Evolutionary conservation across 2,329 filamentous ascomycete genomes (phyloP), one percentile per base, ranked within the genome.

Genomic region (Hymenoscyphus albidus): DNA sequence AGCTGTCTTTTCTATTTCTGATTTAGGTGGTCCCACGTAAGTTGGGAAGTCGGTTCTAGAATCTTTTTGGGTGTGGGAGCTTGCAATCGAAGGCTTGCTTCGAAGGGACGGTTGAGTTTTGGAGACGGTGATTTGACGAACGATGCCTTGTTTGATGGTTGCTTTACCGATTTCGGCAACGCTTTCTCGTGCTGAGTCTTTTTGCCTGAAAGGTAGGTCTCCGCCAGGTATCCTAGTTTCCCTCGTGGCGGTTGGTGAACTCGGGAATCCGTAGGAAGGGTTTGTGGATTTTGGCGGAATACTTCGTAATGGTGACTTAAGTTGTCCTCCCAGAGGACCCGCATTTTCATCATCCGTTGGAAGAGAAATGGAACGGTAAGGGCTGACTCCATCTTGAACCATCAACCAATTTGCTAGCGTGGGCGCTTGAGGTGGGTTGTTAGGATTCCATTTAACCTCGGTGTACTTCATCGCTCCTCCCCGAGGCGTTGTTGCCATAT

Each of bases 391-490:
- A 40, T 71, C 68, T 65, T 73, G 72, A 4, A 69, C 62, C 51
- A 68, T 70, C 3, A 73, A 65, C 70, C 70, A 73, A 6, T 67
- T 67, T 16, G 64, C 61, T 16, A 75, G 54, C 3, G 64, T 67
- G 35, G 72, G 72, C 6, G 67, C 66, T 65, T 68, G 66, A 5
- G 71, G 67, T 7, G 70, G 73, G 31, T 70, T 68, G 10, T 51
- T 62, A 12, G 71, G 70, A 64, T 74, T 71, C 71, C 70, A 73
- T 55, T 62, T 40, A 22, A 72, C 62, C 64, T 70, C 71, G 4
- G 72, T 40, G n/a, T 62, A 54, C 5, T 51, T 61, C 27, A 13
- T 40, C 5, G 39, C 13, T n/a, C 64, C 58, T 18, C 62, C 59
- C 60, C 51, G 32, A 6, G 56, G 35, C 44, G 62, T 64, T 40